Evolutionary conservation across 441 rosid species (phyloP).

Genomic region (Dalechampia spathulata): DNA sequence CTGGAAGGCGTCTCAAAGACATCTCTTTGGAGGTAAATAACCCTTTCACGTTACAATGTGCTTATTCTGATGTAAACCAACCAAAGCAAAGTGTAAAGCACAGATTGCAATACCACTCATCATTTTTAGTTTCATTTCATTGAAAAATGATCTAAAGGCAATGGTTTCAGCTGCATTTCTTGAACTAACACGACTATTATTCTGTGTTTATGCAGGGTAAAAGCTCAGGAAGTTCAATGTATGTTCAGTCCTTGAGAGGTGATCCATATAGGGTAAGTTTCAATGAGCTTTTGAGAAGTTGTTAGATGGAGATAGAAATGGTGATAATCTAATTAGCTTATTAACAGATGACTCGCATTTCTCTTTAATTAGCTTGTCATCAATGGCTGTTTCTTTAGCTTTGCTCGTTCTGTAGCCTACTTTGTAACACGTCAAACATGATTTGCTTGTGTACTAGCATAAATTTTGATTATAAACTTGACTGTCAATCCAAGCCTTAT

Average conservation of each 20-base stretch:
- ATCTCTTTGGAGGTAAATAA: conserved; percentile 70
- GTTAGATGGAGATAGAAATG: not conserved
- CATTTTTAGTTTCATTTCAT: not conserved
- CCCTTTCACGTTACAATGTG: conserved; percentile 9
- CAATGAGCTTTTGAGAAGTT: not conserved
- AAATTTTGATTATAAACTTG: no score
- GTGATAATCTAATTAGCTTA: not conserved
- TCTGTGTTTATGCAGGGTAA: conserved; percentile 50
- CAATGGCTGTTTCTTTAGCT: not conserved
- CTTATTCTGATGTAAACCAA: not conserved
- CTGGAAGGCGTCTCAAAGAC: conserved; percentile 60
- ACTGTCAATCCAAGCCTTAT: no score
- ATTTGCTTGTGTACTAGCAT: not conserved
- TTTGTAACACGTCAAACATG: no score
- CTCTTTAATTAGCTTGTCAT: not conserved
- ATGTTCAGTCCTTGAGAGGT: conserved; percentile 91
- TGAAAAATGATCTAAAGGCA: not conserved
- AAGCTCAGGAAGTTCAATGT: conserved; percentile 61
- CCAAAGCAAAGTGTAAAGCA: not conserved
- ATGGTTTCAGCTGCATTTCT: not conserved
- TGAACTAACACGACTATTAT: not conserved
- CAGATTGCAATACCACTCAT: not conserved
- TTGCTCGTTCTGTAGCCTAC: not conserved
- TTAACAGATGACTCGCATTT: not conserved
- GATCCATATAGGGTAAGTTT: conserved; percentile 89